A percentile compares a stretch with the other conserved stretches of the same genome.
Conservation (phyloP, 805 yeast species). For the Saccharomycopsis capsularis region DNA sequence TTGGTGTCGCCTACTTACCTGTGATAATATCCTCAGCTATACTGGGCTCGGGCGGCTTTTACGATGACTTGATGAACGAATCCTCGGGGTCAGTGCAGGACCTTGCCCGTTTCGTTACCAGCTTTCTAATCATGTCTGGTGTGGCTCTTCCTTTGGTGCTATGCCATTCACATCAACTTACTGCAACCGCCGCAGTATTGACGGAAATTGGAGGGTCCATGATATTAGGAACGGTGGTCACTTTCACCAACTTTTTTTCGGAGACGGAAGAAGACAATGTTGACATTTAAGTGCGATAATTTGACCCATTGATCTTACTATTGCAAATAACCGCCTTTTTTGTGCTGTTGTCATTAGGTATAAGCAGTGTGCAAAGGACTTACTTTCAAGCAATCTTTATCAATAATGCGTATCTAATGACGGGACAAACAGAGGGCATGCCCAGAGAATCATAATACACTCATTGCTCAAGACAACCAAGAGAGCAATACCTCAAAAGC, state of each 20-base stretch:
- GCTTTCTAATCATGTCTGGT: constrained; percentile 17
- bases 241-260: constrained; percentile 16
- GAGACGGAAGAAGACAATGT: constrained; percentile 8
- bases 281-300: constrained; percentile 1
- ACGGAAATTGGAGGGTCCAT: constrained; percentile 18
- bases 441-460: too few relatives aligned
- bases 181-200: constrained; percentile 14
- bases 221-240: constrained; percentile 16
- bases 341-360: too few relatives aligned
- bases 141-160: constrained; percentile 13
- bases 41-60: constrained; percentile 12
- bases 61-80: constrained; percentile 20
- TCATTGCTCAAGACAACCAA: too few relatives aligned
- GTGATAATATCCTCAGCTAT: constrained; percentile 6
- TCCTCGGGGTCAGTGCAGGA: constrained; percentile 10
- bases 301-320: too few relatives aligned
- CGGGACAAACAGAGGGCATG: too few relatives aligned
- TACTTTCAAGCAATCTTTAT: too few relatives aligned
- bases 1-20: constrained; percentile 17
- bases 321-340: too few relatives aligned
- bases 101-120: constrained; percentile 14
- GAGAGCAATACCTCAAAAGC: too few relatives aligned
- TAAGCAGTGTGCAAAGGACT: too few relatives aligned
- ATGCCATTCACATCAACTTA: constrained; percentile 12
- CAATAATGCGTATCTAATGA: too few relatives aligned